Evolutionary conservation across 441 rosid genomes (phyloP).

Genomic region (Erysimum cheiri): DNA sequence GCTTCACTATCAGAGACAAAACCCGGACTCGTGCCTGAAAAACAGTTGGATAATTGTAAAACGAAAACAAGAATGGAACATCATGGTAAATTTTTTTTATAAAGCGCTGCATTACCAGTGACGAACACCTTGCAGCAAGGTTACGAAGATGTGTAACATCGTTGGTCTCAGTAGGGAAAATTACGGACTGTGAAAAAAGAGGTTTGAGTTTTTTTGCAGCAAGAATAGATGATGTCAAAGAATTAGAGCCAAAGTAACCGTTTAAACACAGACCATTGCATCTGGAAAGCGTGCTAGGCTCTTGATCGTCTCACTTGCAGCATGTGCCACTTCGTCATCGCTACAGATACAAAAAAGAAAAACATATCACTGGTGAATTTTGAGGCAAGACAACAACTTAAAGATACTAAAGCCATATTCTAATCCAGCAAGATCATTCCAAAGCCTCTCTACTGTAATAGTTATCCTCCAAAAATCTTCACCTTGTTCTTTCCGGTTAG

Average conservation of each 20-base stretch:
- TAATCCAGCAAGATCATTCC: constrained; percentile 5
- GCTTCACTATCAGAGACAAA: constrained; percentile 81
- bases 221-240: constrained; percentile 5
- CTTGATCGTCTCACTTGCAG: constrained; percentile 73
- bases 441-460: constrained; percentile 2
- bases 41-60: constrained; percentile 17
- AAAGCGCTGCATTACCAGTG: constrained; percentile 59
- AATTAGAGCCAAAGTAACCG: constrained; percentile 15
- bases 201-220: constrained; percentile 7
- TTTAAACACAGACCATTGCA: constrained; percentile 62
- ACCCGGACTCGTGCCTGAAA: constrained; percentile 85
- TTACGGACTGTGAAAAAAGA: constrained; percentile 56
- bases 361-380: background rate
- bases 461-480: background rate
- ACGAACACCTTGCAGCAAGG: constrained; percentile 64
- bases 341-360: constrained; percentile 47
- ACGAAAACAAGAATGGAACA: background rate
- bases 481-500: background rate
- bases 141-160: constrained; percentile 71
- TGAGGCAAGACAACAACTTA: constrained; percentile 1
- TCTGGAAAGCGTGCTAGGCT: constrained; percentile 64
- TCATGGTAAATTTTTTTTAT: background rate
- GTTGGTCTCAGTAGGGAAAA: constrained; percentile 60
- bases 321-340: constrained; percentile 75
- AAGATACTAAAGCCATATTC: background rate